Conservation (phyloP, 2,329 filamentous ascomycete species). For the Plectosphaerella sp. region DNA sequence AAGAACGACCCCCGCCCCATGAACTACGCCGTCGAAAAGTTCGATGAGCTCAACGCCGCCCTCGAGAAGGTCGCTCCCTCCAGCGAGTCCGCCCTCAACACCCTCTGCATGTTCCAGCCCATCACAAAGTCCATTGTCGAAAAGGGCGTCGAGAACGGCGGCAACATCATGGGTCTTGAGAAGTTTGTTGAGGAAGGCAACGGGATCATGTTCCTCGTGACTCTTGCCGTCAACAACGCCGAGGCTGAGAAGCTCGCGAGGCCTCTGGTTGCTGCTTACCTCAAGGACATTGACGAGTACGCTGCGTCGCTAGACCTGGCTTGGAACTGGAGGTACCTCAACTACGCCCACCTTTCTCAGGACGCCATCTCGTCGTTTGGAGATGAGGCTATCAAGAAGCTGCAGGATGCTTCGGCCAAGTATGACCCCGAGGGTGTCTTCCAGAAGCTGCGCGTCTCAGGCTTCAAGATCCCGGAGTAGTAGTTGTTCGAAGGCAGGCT, state of each 20-base stretch:
- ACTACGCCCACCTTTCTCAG: constrained; percentile 36
- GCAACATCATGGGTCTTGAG: constrained; percentile 28
- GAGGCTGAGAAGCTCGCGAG: constrained; percentile 26
- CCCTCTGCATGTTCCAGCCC: constrained; percentile 26
- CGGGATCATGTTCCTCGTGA: constrained; percentile 26
- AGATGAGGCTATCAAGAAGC: constrained; percentile 25
- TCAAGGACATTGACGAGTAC: constrained; percentile 22
- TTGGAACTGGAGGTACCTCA: constrained; percentile 34
- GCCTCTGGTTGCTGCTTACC: constrained; percentile 27
- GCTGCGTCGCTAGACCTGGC: constrained; percentile 20
- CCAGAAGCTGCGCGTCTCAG: constrained; percentile 25
- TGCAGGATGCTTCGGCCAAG: constrained; percentile 24
- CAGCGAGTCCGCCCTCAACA: constrained; percentile 19
- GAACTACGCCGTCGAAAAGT: constrained; percentile 23
- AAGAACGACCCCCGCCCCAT: constrained; percentile 30
- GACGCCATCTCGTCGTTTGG: constrained; percentile 32
- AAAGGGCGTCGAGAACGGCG: constrained; percentile 23
- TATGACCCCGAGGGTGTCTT: constrained; percentile 34
- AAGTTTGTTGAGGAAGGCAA: constrained; percentile 18
- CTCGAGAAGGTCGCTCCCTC: constrained; percentile 18
- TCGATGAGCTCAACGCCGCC: constrained; percentile 20
- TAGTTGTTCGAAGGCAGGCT: neutral
- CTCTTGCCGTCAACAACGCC: constrained; percentile 23
- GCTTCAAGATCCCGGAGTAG: constrained; percentile 23
- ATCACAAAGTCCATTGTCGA: constrained; percentile 23